Evolutionary conservation across 2,329 filamentous ascomycete species (phyloP), one percentile per base, ranked within the genome.

Genomic region (Botrytis hyacinthi): DNA sequence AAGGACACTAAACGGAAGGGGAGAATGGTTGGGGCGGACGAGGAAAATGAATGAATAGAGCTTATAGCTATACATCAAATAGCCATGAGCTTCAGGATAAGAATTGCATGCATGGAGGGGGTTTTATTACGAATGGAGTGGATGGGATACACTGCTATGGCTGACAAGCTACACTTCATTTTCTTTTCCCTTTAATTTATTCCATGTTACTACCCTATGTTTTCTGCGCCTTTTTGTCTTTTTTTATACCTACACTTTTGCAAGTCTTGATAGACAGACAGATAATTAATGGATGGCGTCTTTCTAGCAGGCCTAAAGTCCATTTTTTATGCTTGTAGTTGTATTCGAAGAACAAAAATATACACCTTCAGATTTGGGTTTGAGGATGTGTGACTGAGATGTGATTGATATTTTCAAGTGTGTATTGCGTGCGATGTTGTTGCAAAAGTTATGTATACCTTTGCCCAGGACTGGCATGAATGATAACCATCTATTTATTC

Each of bases 61-160:
- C 59, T 70, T 70, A 70, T 29, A 44, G 68, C 68, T 61, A n/a
- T 37, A 62, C 68, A 61, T 70, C 26, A 68, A 68, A 42, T 68
- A 68, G 48, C 48, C 66, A 57, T 57, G 66, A 62, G 68, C 68
- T 71, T 71, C 57, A 51, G 59, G 69, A 71, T 63, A 71, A 71
- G 59, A 71, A 61, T 70, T 61, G 54, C 51, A 46, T 59, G 54
- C 51, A 61, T 44, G 67, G 51, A 70, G n/a, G 54, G 67, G 67
- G 37, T 22, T 54, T 68, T 68, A 57, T 42, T 68, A 32, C 40
- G 35, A 70, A 54, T 32, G 46, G 44, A 26, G 44, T n/a, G 44
- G 60, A 54, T 37, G 60, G 57, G 35, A 54, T 54, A 71, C 51
- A 65, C n/a, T 71, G 42, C 66, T 40, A 66, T 66, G 60, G 60